phyloP scores from a whole-genome alignment of 2,329 filamentous ascomycete genomes.

The Hypomyces perniciosus region DNA sequence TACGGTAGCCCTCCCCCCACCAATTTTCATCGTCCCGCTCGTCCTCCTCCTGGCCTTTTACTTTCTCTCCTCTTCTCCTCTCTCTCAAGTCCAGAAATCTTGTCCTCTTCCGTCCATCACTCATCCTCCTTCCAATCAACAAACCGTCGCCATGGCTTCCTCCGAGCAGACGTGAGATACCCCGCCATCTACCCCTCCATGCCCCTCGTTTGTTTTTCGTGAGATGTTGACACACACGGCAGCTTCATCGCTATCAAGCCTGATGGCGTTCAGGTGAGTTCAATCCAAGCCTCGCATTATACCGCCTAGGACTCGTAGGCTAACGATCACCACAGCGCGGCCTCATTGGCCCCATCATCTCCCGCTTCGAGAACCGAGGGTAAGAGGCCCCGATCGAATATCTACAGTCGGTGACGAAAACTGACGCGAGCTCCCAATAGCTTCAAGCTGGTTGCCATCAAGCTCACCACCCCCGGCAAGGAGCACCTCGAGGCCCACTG shows the following conservation, averaged over 20 bases:
- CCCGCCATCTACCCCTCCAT: constrained; percentile 27
- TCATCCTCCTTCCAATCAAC: constrained; percentile 18
- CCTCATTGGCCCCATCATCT: constrained; percentile 95
- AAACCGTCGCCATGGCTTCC: constrained; percentile 56
- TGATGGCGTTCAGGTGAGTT: constrained; percentile 90
- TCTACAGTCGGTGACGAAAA: neutral
- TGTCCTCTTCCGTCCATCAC: constrained; percentile 24
- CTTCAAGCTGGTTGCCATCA: constrained; percentile 98
- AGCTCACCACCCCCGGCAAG: constrained; percentile 83
- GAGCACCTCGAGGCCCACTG: constrained; percentile 98
- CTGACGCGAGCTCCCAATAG: constrained; percentile 36
- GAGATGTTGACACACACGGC: constrained; percentile 23
- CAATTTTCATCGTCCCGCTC: constrained; percentile 36
- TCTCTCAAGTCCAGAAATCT: constrained; percentile 16
- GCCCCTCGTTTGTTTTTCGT: constrained; percentile 6
- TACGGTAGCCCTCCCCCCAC: constrained; percentile 38
- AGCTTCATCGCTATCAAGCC: constrained; percentile 99
- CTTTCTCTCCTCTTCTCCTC: constrained; percentile 30
- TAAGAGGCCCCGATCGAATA: constrained; percentile 37
- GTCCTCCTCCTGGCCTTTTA: constrained; percentile 31
- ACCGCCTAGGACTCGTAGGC: constrained; percentile 4
- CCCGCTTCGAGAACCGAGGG: constrained; percentile 95
- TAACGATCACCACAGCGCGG: constrained; percentile 62
- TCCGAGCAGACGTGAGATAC: constrained; percentile 76
- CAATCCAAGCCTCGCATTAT: neutral